Base-by-base conservation (phyloP, 2,329 filamentous ascomycete species). In the Fusarium sp. region DNA sequence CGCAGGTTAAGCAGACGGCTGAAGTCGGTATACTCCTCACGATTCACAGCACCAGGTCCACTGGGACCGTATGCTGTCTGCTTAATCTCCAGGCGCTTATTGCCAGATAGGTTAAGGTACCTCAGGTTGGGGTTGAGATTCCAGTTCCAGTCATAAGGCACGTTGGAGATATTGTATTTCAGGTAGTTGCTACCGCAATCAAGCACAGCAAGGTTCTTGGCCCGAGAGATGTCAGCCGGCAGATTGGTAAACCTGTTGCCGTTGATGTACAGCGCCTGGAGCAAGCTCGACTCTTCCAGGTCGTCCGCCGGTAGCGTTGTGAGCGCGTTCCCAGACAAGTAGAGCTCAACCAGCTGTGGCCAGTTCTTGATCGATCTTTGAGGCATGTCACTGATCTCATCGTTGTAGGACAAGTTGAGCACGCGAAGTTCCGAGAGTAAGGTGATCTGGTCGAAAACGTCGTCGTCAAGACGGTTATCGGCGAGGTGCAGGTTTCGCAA, bases 71-170 rank as follows among this genome's bases (percentile, higher is more conserved):
- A 78, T 9, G 75, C 73, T 28, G 88, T 89, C 72, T 89, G 87
- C 77, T 92, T 92, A 83, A 99, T 98, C 80, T 99, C 96, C 36
- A 99, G 83, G 53, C 95, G 91, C 80, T 97, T 98, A 83, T 99
- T 99, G 54, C 96, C 96, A 1, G 95, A 98, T 76, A 99, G 86
- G 77, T 98, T 99, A 68, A 99, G 90, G 77, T 97, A 99, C 68
- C 95, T 92, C 71, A 99, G 84, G 75, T 98, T 97, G 51, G 93
- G 94, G 76, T 99, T 99, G 86, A 96, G 93, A 77, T 98, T 98
- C 96, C 96, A 99, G 76, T 99, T 99, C 96, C 96, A 99, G 78
- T 99, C 96, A 78, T 99, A 99, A 0, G 95, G 96, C 86, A 97
- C 97, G 77, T 99, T 99, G 31, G 94, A 96, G 50, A 99, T 97